Evolutionary conservation across 352 stramenopile genomes (phyloP).

Genomic region (Globisporangium canariense): DNA sequence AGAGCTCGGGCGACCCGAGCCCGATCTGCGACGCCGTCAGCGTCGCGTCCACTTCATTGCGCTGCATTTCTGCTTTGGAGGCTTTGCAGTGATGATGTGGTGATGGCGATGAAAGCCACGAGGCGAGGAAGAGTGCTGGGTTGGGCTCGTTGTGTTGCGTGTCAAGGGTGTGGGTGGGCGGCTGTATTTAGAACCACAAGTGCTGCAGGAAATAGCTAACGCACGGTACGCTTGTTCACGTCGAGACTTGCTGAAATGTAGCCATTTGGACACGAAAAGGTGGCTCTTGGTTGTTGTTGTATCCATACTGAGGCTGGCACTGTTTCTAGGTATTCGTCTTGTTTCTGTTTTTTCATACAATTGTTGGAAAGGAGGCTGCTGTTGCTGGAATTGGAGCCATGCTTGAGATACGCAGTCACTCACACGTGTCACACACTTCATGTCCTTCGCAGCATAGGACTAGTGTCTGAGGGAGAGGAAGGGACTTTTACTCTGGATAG

Average conservation of each 20-base stretch:
- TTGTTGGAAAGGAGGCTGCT: not conserved
- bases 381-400: not conserved
- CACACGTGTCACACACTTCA: not conserved
- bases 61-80: constrained; percentile 56
- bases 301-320: not conserved
- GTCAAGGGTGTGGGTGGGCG: not conserved
- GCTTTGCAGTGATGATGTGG: not conserved
- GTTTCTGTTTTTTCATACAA: not conserved
- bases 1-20: constrained; percentile 72
- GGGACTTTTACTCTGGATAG: not conserved
- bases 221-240: not conserved
- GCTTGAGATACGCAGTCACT: not conserved
- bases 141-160: not conserved
- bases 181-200: constrained; percentile 3
- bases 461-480: too few relatives aligned
- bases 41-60: constrained; percentile 76
- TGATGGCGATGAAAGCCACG: not conserved
- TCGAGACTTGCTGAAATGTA: not conserved
- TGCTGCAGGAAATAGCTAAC: not conserved
- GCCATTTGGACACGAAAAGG: not conserved
- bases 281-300: not conserved
- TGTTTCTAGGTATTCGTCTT: not conserved
- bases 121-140: not conserved
- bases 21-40: constrained; percentile 48
- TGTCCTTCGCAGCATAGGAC: too few relatives aligned